Evolutionary conservation across 768 basidiomycete species (phyloP), one percentile per base, ranked within the genome.

Genomic region (Kwoniella sp.): DNA sequence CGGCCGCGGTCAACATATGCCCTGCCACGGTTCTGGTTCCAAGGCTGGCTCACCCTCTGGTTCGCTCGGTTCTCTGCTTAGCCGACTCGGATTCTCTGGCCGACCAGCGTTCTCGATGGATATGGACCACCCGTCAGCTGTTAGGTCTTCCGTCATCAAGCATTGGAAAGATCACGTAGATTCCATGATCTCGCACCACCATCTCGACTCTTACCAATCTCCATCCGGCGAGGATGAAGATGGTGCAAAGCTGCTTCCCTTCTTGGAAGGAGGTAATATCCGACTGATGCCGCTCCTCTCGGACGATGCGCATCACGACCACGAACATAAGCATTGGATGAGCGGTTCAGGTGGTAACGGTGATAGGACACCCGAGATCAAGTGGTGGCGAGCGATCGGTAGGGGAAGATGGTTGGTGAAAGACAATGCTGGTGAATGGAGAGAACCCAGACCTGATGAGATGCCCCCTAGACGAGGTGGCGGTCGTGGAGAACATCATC

Each of bases 341-440:
- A 22, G 17, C 22, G 48, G 48, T 10, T 24, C 13, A 5, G 52
- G 29, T 21, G 33, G 40, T 24, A 10, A 24, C 33, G 52, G 29
- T 15, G 54, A 55, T 37, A 12, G 33, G n/a, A 55, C 54, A 17
- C 46, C 54, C 1, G 47, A 56, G 24, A 29, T 64, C 48, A 63
- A 63, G 25, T 48, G 52, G 46, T 63, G 61, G 61, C 49, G 61
- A 24, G 25, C 55, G 36, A 19, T 51, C 8, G 61, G 46, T 12
- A 24, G 44, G 21, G 61, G 49, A 8, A 56, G 47, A 27, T 63
- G 61, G 61, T 17, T 54, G 21, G 52, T 63, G 22, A 63, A 51
- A 26, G 36, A 55, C 13, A 54, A 54, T 17, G 37, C 40, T 1
- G 61, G 61, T 5, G 61, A 63, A 56, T 63, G 61, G 61, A 55